phyloP scores from a whole-genome alignment of 2,329 filamentous ascomycete species.

The Fusarium denticulatum region DNA sequence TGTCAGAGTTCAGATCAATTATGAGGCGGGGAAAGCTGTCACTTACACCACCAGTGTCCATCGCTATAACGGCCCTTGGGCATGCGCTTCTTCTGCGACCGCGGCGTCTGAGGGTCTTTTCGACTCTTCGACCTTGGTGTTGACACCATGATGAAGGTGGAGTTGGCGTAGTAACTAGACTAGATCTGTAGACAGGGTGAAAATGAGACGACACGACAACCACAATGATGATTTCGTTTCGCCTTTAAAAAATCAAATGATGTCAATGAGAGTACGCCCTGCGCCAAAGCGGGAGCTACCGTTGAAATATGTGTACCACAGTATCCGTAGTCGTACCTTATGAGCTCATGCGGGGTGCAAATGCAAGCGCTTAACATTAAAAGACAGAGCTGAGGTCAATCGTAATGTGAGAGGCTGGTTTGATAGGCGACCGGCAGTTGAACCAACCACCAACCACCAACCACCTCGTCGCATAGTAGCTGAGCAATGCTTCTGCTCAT shows the following conservation, averaged over 20 bases:
- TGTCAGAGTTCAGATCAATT: background rate
- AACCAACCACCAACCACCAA: background rate
- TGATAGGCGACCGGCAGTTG: background rate
- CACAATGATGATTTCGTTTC: background rate
- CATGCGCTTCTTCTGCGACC: slow-evolving; percentile 46
- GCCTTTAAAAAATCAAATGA: background rate
- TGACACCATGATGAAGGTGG: slow-evolving; percentile 14
- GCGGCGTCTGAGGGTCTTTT: slow-evolving; percentile 35
- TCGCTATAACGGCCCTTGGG: slow-evolving; percentile 47
- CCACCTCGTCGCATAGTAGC: background rate
- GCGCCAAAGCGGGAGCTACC: slow-evolving; percentile 22
- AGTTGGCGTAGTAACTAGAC: slow-evolving; percentile 1
- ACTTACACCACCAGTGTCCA: slow-evolving; percentile 52
- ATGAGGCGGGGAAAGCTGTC: background rate
- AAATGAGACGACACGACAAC: background rate
- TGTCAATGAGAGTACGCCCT: background rate
- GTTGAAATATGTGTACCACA: background rate
- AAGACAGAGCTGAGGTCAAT: background rate
- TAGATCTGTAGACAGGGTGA: background rate
- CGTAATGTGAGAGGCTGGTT: slow-evolving; percentile 15
- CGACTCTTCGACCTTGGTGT: slow-evolving; percentile 25
- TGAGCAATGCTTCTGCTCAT: background rate
- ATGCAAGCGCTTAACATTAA: background rate
- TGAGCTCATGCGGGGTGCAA: slow-evolving; percentile 24
- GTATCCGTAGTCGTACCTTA: background rate